These are phyloP conservation scores for Puccinellia tenuiflora DNA, from an alignment of 176 grass and related monocot genomes.

Conservation along the genomic window DNA sequence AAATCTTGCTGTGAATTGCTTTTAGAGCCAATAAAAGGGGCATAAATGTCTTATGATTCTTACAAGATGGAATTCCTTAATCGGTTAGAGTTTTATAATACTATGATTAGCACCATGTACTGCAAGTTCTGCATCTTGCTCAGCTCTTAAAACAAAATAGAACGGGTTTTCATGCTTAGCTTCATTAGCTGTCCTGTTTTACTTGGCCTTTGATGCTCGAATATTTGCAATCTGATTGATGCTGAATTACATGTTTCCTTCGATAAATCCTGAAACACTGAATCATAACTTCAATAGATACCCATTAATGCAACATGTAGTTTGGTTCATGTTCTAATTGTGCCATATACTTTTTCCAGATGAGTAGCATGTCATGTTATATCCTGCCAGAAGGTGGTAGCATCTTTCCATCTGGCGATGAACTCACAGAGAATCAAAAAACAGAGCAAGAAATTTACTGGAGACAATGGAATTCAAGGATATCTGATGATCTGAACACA, in stretches of 20 bases:
- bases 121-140: not conserved
- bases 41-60: not conserved
- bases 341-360: conserved; percentile 13
- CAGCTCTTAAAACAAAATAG: not conserved
- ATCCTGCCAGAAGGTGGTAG: conserved; percentile 16
- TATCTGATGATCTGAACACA: not conserved
- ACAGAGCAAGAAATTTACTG: conserved; percentile 21
- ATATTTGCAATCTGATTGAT: not conserved
- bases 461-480: conserved; percentile 16
- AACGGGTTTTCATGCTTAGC: not conserved
- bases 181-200: not conserved
- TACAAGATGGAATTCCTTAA: not conserved
- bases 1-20: not conserved
- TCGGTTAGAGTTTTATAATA: not conserved
- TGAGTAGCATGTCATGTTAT: conserved; percentile 37
- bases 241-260: not conserved
- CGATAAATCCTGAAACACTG: not conserved
- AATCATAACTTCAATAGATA: not conserved
- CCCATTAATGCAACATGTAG: not conserved
- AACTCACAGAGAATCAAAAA: conserved; percentile 10
- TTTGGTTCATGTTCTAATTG: not conserved
- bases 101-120: not conserved
- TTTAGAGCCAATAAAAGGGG: too few species aligned
- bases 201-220: not conserved
- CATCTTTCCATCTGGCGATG: conserved; percentile 10